Conservation (phyloP, 108 stramenopile genomes). For the Skeletonema costatum region DNA sequence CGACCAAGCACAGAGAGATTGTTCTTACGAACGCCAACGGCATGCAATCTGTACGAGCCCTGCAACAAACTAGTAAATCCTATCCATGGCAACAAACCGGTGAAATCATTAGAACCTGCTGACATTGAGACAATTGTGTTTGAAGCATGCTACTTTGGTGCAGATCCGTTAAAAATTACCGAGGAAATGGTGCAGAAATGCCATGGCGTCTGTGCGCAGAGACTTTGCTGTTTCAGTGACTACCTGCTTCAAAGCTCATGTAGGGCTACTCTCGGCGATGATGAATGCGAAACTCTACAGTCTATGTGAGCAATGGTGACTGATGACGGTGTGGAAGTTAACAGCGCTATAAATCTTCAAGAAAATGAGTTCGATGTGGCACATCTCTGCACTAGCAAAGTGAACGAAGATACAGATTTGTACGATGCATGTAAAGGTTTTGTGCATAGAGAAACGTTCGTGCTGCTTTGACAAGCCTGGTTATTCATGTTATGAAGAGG, state of each 20-base stretch:
- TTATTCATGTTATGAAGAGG: slow-evolving; percentile 19
- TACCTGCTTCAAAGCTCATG: slow-evolving; percentile 6
- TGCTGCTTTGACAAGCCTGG: slow-evolving; percentile 18
- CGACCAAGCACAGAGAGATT: background rate
- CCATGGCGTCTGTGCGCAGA: slow-evolving; percentile 8
- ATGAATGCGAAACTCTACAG: slow-evolving; percentile 12
- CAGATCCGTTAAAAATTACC: background rate
- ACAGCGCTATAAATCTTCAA: background rate
- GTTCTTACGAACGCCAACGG: background rate
- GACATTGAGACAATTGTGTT: background rate
- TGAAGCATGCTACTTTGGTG: background rate
- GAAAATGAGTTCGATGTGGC: background rate
- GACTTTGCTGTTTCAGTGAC: slow-evolving; percentile 20
- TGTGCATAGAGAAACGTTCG: background rate
- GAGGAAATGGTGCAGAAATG: slow-evolving; percentile 1
- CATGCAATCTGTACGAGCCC: slow-evolving; percentile 14
- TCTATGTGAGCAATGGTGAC: slow-evolving; percentile 7
- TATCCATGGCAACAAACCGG: background rate
- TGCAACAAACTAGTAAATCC: slow-evolving; percentile 15
- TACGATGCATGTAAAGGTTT: slow-evolving; percentile 6
- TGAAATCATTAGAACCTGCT: background rate
- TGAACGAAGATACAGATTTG: background rate
- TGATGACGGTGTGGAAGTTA: slow-evolving; percentile 6
- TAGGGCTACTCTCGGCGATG: background rate
- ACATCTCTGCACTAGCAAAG: slow-evolving; percentile 2